A percentile compares a stretch with the other conserved stretches of the same genome.
Evolutionary conservation across 2,329 filamentous ascomycete species (phyloP).

Genomic region (Xylariaceae sp.): DNA sequence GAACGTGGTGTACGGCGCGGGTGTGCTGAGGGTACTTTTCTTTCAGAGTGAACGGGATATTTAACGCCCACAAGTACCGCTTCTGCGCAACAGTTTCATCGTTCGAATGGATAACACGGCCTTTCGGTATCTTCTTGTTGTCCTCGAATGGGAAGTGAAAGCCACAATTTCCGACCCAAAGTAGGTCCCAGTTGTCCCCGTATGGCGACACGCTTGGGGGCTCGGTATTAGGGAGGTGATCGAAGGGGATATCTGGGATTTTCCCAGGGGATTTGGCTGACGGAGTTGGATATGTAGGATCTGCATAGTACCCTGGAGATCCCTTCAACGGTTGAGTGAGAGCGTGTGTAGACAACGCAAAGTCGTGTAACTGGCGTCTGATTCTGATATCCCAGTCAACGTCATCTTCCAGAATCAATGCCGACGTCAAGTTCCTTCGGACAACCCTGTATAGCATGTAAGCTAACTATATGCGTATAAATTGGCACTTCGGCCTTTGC

Average conservation of each 20-base stretch:
- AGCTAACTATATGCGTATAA: background rate
- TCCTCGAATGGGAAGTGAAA: constrained; percentile 35
- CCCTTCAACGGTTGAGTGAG: constrained; percentile 25
- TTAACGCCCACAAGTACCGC: constrained; percentile 37
- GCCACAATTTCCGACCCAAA: constrained; percentile 55
- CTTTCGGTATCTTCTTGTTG: constrained; percentile 30
- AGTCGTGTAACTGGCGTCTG: constrained; percentile 43
- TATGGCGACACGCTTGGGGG: constrained; percentile 44
- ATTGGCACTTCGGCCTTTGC: background rate
- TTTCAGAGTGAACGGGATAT: constrained; percentile 39
- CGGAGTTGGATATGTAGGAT: constrained; percentile 33
- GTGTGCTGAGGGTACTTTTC: constrained; percentile 44
- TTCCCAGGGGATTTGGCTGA: constrained; percentile 1
- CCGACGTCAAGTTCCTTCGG: constrained; percentile 44
- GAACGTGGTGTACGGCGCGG: constrained; percentile 44
- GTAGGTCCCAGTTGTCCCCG: constrained; percentile 55
- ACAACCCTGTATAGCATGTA: constrained; percentile 42
- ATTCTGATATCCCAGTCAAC: constrained; percentile 52
- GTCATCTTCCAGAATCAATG: constrained; percentile 52
- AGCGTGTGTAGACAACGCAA: constrained; percentile 27
- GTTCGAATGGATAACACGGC: constrained; percentile 36
- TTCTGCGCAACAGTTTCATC: constrained; percentile 42
- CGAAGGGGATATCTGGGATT: constrained; percentile 21
- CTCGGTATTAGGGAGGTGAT: constrained; percentile 20
- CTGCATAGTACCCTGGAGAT: constrained; percentile 42